phyloP scores from a whole-genome alignment of 768 basidiomycete species.

The Russula ochroleuca region DNA sequence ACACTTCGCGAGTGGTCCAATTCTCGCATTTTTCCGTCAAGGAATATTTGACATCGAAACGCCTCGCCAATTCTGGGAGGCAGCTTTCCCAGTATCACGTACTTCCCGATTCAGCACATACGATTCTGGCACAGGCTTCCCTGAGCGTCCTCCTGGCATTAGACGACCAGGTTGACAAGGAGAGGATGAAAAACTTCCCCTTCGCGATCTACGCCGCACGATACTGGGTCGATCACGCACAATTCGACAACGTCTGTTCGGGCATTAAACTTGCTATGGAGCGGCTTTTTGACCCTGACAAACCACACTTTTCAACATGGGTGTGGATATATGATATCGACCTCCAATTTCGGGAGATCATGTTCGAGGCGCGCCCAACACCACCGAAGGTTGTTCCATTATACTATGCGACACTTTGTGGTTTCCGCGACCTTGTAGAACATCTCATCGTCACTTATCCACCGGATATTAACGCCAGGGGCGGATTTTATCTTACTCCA shows the following conservation, averaged over 20 bases:
- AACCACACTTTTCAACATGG: background rate
- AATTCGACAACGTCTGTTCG: background rate
- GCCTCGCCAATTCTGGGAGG: background rate
- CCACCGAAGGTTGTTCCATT: background rate
- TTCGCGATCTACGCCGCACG: background rate
- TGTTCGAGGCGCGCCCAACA: background rate
- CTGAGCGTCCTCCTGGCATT: background rate
- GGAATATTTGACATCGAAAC: background rate
- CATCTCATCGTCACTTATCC: background rate
- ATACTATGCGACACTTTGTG: background rate
- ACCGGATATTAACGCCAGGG: background rate
- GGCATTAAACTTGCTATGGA: background rate
- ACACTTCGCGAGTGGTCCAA: background rate
- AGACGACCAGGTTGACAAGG: background rate
- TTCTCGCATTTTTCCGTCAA: background rate
- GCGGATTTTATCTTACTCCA: background rate
- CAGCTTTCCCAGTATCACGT: background rate
- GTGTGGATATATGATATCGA: background rate
- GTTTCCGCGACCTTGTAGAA: background rate
- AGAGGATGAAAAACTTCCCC: background rate
- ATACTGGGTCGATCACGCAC: background rate
- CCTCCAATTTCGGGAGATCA: background rate
- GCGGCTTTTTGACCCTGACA: background rate
- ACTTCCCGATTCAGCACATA: background rate
- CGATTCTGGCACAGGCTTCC: background rate